These are phyloP conservation scores for Sarocladium brachiariae DNA, from an alignment of 2,329 filamentous ascomycete genomes.

Conservation along the genomic window DNA sequence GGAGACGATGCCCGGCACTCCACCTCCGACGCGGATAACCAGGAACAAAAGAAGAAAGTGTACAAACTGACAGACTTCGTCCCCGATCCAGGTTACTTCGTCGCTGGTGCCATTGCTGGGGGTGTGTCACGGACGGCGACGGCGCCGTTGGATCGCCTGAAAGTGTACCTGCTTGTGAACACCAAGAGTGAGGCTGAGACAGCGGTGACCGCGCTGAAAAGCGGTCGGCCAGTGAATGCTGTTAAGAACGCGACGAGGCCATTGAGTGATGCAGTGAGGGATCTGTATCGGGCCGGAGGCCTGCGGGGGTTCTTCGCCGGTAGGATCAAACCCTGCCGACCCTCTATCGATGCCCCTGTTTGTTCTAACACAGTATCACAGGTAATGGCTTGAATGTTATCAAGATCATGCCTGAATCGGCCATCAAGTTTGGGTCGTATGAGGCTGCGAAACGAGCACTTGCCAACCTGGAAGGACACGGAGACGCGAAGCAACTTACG, in stretches of 20 bases:
- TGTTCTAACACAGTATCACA: constrained; percentile 29
- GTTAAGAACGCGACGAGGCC: constrained; percentile 61
- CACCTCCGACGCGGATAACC: constrained; percentile 21
- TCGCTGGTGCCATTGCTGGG: constrained; percentile 90
- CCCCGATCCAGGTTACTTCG: constrained; percentile 92
- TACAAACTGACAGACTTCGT: constrained; percentile 58
- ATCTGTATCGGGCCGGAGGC: constrained; percentile 80
- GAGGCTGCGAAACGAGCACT: constrained; percentile 89
- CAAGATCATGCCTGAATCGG: constrained; percentile 98
- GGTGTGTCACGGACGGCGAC: constrained; percentile 93
- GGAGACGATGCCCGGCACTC: constrained; percentile 22
- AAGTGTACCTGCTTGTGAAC: constrained; percentile 95
- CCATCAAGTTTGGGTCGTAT: constrained; percentile 96
- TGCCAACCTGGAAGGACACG: constrained; percentile 80
- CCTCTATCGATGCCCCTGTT: too few relatives aligned
- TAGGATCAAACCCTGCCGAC: constrained; percentile 41
- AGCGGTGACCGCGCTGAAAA: constrained; percentile 59
- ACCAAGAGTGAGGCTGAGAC: constrained; percentile 46
- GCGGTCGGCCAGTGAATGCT: constrained; percentile 59
- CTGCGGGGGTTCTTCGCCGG: constrained; percentile 88
- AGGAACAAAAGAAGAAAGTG: constrained; percentile 31
- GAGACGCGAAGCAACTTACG: constrained; percentile 71
- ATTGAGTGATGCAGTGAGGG: constrained; percentile 64
- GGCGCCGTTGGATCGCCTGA: constrained; percentile 90
- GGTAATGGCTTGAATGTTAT: constrained; percentile 94